Conservation (phyloP, 352 stramenopile genomes). For the Halophytophthora batemanensis region DNA sequence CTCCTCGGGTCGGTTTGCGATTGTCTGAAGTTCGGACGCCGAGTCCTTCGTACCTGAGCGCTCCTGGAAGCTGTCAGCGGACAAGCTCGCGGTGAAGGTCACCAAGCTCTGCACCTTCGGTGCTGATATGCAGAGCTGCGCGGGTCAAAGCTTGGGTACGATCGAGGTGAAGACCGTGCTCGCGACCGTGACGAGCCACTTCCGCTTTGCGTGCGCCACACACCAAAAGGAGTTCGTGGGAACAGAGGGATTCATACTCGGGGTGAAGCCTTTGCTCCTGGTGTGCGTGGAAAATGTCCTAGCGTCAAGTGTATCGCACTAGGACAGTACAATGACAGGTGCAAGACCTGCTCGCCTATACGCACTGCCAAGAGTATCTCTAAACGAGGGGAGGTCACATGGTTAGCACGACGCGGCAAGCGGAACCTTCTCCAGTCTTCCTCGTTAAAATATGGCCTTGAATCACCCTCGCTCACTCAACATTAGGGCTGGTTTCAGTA, state of each 20-base stretch:
- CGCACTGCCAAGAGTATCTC: too few relatives aligned
- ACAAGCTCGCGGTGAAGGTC: constrained; percentile 5
- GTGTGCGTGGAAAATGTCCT: constrained; percentile 4
- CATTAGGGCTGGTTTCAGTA: constrained; percentile 7
- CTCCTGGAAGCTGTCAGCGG: constrained; percentile 13
- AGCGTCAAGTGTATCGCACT: too few relatives aligned
- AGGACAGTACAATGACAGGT: too few relatives aligned
- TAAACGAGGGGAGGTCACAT: too few relatives aligned
- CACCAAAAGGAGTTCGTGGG: too few relatives aligned
- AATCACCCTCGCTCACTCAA: too few relatives aligned
- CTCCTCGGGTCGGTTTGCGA: constrained; percentile 19
- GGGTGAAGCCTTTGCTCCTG: constrained; percentile 15
- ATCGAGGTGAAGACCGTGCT: constrained; percentile 47
- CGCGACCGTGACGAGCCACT: constrained; percentile 28
- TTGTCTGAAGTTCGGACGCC: constrained; percentile 32
- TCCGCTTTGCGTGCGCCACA: constrained; percentile 9
- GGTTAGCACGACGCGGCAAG: too few relatives aligned
- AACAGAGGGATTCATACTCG: constrained; percentile 2
- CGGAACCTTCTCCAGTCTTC: too few relatives aligned
- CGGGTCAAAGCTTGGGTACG: constrained; percentile 31
- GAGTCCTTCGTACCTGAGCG: constrained; percentile 31
- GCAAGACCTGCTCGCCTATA: too few relatives aligned
- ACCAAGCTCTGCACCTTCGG: constrained; percentile 7
- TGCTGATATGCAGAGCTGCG: constrained; percentile 6
- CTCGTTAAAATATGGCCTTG: too few relatives aligned